These are phyloP conservation scores for Eucalyptus erythrocorys DNA, from an alignment of 345 rosid genomes.

Conservation along the genomic window DNA sequence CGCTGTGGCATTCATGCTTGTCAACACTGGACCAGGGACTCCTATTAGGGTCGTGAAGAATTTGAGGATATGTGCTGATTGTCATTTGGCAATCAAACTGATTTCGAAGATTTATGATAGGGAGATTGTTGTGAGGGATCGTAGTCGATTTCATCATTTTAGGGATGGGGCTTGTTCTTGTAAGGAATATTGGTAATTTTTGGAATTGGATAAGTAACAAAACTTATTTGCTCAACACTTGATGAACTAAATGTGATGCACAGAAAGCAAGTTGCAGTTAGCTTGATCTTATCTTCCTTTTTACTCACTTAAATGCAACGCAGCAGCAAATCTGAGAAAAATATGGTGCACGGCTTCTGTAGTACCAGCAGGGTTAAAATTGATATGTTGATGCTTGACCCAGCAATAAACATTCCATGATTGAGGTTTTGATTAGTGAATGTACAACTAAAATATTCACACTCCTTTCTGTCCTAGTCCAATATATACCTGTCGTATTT, in stretches of 20 bases:
- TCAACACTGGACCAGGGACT: slow-evolving; percentile 41
- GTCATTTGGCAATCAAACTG: slow-evolving; percentile 69
- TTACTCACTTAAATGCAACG: neutral
- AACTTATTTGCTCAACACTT: neutral
- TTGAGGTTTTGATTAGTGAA: neutral
- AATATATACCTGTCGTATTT: neutral
- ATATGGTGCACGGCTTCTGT: neutral
- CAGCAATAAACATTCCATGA: neutral
- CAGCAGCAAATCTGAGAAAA: neutral
- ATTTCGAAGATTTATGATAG: slow-evolving; percentile 48
- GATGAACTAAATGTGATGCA: neutral
- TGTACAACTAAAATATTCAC: neutral
- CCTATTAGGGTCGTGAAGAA: slow-evolving; percentile 58
- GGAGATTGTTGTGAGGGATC: slow-evolving; percentile 69
- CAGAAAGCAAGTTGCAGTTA: neutral
- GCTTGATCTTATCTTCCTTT: neutral
- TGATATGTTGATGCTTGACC: neutral
- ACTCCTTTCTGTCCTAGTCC: neutral
- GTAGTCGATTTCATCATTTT: slow-evolving; percentile 84
- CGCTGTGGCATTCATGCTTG: slow-evolving; percentile 70
- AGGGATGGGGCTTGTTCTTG: slow-evolving; percentile 61
- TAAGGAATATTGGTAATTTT: slow-evolving; percentile 47
- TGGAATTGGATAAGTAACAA: neutral
- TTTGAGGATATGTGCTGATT: slow-evolving; percentile 77
- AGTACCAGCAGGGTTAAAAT: neutral